Evolutionary conservation across 2,329 filamentous ascomycete species (phyloP).

Genomic region (Fusarium agapanthi): DNA sequence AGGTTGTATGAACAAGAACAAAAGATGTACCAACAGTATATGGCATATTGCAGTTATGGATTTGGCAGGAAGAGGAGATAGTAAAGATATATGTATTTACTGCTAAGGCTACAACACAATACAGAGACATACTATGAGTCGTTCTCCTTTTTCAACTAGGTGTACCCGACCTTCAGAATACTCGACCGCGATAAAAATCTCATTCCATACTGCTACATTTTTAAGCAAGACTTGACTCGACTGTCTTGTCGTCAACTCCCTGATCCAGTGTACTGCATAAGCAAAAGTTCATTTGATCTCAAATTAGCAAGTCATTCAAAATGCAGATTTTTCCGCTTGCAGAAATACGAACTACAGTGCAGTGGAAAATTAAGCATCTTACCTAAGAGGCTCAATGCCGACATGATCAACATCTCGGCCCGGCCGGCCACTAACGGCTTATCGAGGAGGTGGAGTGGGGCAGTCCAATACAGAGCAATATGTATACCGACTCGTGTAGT

Average conservation of each 20-base stretch:
- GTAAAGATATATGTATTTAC: background rate
- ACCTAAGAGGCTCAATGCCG: background rate
- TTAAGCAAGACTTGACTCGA: background rate
- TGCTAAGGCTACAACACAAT: rapidly evolving
- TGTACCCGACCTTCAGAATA: rapidly evolving
- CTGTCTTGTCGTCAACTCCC: background rate
- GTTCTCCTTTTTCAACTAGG: rapidly evolving
- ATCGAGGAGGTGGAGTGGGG: background rate
- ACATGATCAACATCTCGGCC: background rate
- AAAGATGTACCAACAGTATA: rapidly evolving
- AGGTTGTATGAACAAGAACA: rapidly evolving
- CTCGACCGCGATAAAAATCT: rapidly evolving
- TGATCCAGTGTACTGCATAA: background rate
- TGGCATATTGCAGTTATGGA: rapidly evolving
- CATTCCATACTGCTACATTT: too few species aligned
- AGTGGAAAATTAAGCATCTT: background rate
- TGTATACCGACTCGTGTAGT: too few species aligned
- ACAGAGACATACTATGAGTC: rapidly evolving
- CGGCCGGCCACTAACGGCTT: background rate
- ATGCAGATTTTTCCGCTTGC: background rate
- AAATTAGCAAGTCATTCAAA: background rate
- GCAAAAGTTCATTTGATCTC: background rate
- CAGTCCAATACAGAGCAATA: background rate
- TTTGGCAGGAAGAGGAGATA: rapidly evolving
- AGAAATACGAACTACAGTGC: background rate